Evolutionary conservation across 768 basidiomycete species (phyloP).

Genomic region (Brasilioporus rufonigricans): DNA sequence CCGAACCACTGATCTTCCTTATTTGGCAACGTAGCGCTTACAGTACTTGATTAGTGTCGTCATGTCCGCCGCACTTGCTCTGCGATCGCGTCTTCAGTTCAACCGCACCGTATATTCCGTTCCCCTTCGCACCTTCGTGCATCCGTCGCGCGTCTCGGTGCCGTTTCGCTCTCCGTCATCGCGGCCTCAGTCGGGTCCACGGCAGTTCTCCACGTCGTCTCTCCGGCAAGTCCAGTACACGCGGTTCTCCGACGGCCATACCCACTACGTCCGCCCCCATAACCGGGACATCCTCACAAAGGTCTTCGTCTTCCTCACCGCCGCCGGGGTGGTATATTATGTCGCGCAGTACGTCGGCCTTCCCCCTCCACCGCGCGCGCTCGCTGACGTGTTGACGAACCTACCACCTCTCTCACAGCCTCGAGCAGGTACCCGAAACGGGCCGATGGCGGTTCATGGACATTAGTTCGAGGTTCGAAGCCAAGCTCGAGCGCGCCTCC

Average conservation of each 20-base stretch:
- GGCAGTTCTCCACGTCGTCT: conserved; percentile 22
- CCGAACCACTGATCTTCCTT: too few relatives aligned
- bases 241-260: conserved; percentile 22
- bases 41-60: neutral
- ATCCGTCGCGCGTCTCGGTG: neutral
- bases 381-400: conserved; percentile 1
- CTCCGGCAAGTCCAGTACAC: conserved; percentile 24
- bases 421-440: conserved; percentile 84
- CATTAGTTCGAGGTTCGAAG: conserved; percentile 56
- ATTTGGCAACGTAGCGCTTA: too few relatives aligned
- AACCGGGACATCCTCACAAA: conserved; percentile 9
- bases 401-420: conserved; percentile 37
- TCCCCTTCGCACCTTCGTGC: neutral
- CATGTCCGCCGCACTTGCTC: conserved; percentile 12
- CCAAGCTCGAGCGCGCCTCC: conserved; percentile 44
- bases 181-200: conserved; percentile 2
- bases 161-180: neutral
- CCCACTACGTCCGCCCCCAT: conserved; percentile 3
- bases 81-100: neutral
- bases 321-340: conserved; percentile 24
- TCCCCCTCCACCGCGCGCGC: neutral
- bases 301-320: conserved; percentile 19
- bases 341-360: conserved; percentile 28
- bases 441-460: conserved; percentile 91
- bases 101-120: neutral